Conservation (phyloP, 768 basidiomycete species). For the Suillus discolor region DNA sequence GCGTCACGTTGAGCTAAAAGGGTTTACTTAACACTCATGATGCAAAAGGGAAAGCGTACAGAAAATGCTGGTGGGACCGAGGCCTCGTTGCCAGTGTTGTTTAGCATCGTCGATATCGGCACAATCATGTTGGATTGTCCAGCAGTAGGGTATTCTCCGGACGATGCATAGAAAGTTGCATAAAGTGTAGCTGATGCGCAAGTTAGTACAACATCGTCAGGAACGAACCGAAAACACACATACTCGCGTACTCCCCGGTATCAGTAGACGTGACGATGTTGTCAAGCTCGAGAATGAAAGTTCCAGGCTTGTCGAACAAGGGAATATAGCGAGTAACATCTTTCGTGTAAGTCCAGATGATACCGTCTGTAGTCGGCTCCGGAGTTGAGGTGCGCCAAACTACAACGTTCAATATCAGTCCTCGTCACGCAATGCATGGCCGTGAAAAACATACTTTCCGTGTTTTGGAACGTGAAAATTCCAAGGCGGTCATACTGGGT, state of each 20-base stretch:
- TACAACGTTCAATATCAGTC: constrained; percentile 23
- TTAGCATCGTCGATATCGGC: constrained; percentile 66
- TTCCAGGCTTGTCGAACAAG: constrained; percentile 66
- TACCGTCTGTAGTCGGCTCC: constrained; percentile 69
- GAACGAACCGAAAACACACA: constrained; percentile 17
- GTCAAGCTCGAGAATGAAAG: constrained; percentile 74
- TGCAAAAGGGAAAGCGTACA: constrained; percentile 36
- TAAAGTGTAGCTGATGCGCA: constrained; percentile 56
- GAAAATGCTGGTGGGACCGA: constrained; percentile 77
- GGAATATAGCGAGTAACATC: constrained; percentile 75
- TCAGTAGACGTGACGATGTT: constrained; percentile 61
- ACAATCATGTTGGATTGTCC: constrained; percentile 65
- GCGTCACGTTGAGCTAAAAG: constrained; percentile 60
- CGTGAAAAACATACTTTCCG: constrained; percentile 56
- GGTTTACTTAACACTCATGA: background rate
- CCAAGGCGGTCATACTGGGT: constrained; percentile 76
- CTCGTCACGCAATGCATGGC: background rate
- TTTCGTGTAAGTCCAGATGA: constrained; percentile 79
- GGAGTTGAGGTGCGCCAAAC: constrained; percentile 84
- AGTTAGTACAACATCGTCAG: constrained; percentile 7
- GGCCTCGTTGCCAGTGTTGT: constrained; percentile 68
- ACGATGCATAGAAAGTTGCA: constrained; percentile 74
- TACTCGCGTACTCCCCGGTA: constrained; percentile 73
- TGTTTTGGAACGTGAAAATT: constrained; percentile 75
- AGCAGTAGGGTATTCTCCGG: constrained; percentile 55